Percentiles rank a stretch among this genome's conserved stretches.
Evolutionary conservation across 2,329 filamentous ascomycete genomes (phyloP).

Genomic region (Epichloe glyceriae): DNA sequence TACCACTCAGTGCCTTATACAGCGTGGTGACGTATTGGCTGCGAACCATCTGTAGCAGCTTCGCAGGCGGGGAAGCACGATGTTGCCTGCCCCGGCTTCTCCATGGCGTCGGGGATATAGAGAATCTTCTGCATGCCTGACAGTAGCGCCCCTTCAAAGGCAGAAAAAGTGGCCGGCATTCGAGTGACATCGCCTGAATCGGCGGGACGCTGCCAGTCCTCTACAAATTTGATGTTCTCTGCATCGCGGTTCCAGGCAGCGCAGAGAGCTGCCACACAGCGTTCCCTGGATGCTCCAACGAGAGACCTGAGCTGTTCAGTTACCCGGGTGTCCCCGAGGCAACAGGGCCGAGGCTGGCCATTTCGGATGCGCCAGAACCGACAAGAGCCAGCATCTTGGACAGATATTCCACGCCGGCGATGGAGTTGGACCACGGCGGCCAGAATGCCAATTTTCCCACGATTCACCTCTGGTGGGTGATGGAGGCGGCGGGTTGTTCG

Average conservation of each 20-base stretch:
- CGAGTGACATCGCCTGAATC: conserved; percentile 79
- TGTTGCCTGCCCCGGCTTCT: conserved; percentile 58
- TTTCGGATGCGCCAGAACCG: conserved; percentile 75
- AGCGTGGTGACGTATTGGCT: conserved; percentile 87
- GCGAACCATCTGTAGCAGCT: conserved; percentile 80
- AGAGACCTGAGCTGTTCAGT: conserved; percentile 63
- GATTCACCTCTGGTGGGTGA: conserved; percentile 68
- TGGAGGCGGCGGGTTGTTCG: conserved; percentile 60
- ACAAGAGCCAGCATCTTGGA: conserved; percentile 70
- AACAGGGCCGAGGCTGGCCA: conserved; percentile 62
- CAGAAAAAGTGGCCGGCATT: conserved; percentile 76
- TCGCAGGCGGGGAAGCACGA: conserved; percentile 78
- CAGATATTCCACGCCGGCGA: conserved; percentile 86
- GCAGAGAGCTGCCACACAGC: conserved; percentile 74
- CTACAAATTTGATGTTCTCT: conserved; percentile 80
- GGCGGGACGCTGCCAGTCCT: conserved; percentile 79
- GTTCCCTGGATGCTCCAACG: conserved; percentile 67
- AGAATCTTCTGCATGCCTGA: conserved; percentile 88
- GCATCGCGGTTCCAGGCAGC: conserved; percentile 89
- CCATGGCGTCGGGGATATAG: conserved; percentile 77
- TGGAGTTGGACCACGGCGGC: conserved; percentile 83
- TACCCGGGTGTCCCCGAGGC: conserved; percentile 39
- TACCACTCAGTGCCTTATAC: conserved; percentile 86
- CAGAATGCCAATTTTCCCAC: conserved; percentile 94
- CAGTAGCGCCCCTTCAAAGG: conserved; percentile 73